Percentiles rank a stretch among this genome's conserved stretches.
Conservation (phyloP, 306 rosid genomes). For the Senna siamea region DNA sequence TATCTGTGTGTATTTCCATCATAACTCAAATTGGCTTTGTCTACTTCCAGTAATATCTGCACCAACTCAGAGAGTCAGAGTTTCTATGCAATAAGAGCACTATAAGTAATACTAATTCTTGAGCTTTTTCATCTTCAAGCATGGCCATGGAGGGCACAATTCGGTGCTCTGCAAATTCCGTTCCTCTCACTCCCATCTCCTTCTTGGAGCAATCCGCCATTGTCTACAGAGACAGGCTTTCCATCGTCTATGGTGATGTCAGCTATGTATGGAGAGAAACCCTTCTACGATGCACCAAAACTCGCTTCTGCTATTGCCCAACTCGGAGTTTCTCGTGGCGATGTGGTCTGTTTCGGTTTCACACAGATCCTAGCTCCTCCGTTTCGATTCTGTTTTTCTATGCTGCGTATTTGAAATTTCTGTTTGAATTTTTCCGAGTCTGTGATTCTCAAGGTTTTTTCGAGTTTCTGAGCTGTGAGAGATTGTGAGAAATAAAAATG, state of each 20-base stretch:
- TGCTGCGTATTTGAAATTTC: not conserved
- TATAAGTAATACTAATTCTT: too few species aligned
- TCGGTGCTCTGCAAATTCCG: constrained; percentile 65
- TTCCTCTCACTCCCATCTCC: constrained; percentile 74
- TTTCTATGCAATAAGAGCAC: too few species aligned
- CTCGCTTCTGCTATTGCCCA: constrained; percentile 72
- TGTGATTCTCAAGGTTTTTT: not conserved
- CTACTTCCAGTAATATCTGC: too few species aligned
- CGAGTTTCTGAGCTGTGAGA: not conserved
- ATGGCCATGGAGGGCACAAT: constrained; percentile 64
- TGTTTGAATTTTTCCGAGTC: not conserved
- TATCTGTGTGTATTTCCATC: too few species aligned
- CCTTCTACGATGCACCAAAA: constrained; percentile 66
- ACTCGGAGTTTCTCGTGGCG: constrained; percentile 51
- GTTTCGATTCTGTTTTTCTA: not conserved
- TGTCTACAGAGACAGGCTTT: constrained; percentile 59
- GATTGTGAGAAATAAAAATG: not conserved
- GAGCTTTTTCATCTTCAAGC: too few species aligned
- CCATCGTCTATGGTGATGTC: constrained; percentile 55
- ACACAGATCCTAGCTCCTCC: not conserved
- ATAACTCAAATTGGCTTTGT: too few species aligned
- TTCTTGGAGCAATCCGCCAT: constrained; percentile 84
- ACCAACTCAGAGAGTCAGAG: too few species aligned
- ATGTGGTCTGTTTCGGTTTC: constrained; percentile 59
- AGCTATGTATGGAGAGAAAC: constrained; percentile 71